Conservation (phyloP, 225 moss, liverwort and hornwort genomes). For the Rhytidiadelphus loreus region DNA sequence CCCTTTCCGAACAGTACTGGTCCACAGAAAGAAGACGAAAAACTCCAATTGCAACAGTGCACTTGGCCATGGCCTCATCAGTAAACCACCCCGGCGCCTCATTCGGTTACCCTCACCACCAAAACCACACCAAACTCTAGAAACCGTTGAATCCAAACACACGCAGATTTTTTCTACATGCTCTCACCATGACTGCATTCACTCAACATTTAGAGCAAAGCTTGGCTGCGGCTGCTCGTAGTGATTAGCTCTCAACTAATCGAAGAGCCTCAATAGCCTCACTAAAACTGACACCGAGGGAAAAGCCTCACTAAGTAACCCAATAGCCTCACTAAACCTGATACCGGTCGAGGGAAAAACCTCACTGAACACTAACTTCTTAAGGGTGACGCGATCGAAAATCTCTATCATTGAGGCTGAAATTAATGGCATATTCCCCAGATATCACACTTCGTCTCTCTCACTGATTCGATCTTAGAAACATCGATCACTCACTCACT, state of each 20-base stretch:
- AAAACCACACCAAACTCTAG: not conserved
- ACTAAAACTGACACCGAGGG: not conserved
- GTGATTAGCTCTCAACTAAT: not conserved
- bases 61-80: conserved; percentile 1
- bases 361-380: not conserved
- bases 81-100: not conserved
- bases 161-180: not conserved
- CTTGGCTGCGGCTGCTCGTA: not conserved
- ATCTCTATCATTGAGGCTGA: not conserved
- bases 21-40: not conserved
- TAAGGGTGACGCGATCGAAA: not conserved
- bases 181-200: not conserved
- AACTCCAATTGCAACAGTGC: not conserved
- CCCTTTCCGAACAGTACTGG: not conserved
- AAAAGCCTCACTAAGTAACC: not conserved
- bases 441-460: not conserved
- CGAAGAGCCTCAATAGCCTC: not conserved
- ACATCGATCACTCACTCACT: not conserved
- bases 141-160: not conserved
- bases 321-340: not conserved
- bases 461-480: not conserved
- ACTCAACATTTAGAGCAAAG: not conserved
- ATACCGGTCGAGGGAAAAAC: not conserved
- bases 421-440: not conserved
- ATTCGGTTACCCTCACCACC: not conserved